phyloP scores from a whole-genome alignment of 2,329 filamentous ascomycete species.

The Fusarium sambucinum region DNA sequence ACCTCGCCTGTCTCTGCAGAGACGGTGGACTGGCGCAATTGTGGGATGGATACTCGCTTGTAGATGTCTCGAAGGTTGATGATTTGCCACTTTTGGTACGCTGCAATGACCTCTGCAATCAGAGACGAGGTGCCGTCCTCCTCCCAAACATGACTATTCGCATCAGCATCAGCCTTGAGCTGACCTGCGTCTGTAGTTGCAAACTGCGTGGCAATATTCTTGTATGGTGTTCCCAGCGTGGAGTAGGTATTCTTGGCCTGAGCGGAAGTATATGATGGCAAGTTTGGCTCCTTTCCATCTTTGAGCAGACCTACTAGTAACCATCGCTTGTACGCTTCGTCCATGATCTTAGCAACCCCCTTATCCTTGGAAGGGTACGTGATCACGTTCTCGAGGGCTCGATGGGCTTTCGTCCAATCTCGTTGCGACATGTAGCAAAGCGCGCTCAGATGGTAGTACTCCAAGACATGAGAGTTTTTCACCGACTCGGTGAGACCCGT shows the following conservation, averaged over 20 bases:
- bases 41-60: slow-evolving; percentile 66
- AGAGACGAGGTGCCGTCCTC: slow-evolving; percentile 81
- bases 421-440: slow-evolving; percentile 72
- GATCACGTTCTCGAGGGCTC: slow-evolving; percentile 73
- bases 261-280: slow-evolving; percentile 68
- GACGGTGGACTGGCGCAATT: slow-evolving; percentile 64
- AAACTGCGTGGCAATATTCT: slow-evolving; percentile 77
- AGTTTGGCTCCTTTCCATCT: slow-evolving; percentile 67
- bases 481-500: slow-evolving; percentile 70
- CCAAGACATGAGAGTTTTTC: slow-evolving; percentile 66
- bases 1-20: slow-evolving; percentile 65
- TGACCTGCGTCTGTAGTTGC: slow-evolving; percentile 64
- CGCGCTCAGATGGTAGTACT: slow-evolving; percentile 75
- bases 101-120: slow-evolving; percentile 74
- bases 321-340: slow-evolving; percentile 94
- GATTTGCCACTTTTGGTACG: slow-evolving; percentile 82
- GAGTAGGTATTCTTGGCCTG: slow-evolving; percentile 68
- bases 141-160: slow-evolving; percentile 69
- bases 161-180: slow-evolving; percentile 73
- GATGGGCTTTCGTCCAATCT: slow-evolving; percentile 72
- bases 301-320: slow-evolving; percentile 79
- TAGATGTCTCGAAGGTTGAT: slow-evolving; percentile 80
- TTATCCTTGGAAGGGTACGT: slow-evolving; percentile 73
- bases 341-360: slow-evolving; percentile 80
- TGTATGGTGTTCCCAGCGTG: slow-evolving; percentile 75